Evolutionary conservation across 2,329 filamentous ascomycete species (phyloP).

Genomic region (Fusarium aywerte): DNA sequence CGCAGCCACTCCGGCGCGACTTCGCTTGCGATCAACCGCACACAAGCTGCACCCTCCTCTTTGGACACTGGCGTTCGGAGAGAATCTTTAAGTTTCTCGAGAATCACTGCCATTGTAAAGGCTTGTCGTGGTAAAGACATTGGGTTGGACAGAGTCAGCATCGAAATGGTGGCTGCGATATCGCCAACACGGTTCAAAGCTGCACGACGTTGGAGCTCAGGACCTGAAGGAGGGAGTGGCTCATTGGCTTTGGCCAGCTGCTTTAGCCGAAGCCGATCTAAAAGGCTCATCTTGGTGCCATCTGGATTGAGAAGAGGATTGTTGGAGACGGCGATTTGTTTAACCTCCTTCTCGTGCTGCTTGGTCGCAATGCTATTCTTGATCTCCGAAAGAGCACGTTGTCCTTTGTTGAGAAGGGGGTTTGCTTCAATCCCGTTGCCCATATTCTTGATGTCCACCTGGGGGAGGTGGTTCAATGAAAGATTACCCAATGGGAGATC

Average conservation of each 20-base stretch:
- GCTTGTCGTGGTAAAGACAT: slow-evolving; percentile 66
- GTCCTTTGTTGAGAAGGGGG: slow-evolving; percentile 71
- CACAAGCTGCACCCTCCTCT: slow-evolving; percentile 63
- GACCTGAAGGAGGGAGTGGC: slow-evolving; percentile 64
- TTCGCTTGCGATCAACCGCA: slow-evolving; percentile 64
- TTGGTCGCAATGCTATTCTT: slow-evolving; percentile 68
- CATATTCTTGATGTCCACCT: slow-evolving; percentile 51
- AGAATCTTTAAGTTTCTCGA: slow-evolving; percentile 75
- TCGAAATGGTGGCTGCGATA: slow-evolving; percentile 73
- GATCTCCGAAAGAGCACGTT: slow-evolving; percentile 74
- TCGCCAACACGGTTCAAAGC: slow-evolving; percentile 76
- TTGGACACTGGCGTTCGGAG: slow-evolving; percentile 64
- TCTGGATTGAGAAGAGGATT: slow-evolving; percentile 54
- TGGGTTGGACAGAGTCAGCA: slow-evolving; percentile 68
- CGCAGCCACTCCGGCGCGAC: slow-evolving; percentile 67
- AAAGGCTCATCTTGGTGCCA: slow-evolving; percentile 70
- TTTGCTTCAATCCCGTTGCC: slow-evolving; percentile 57
- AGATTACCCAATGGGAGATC: slow-evolving; percentile 47
- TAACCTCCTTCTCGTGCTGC: slow-evolving; percentile 59
- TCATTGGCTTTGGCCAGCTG: slow-evolving; percentile 68
- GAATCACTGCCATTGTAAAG: slow-evolving; percentile 71
- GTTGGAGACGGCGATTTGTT: slow-evolving; percentile 49
- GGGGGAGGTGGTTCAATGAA: slow-evolving; percentile 63
- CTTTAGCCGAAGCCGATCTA: slow-evolving; percentile 81
- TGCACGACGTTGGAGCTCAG: slow-evolving; percentile 68